Evolutionary conservation across 1,284 basidiomycete species (phyloP), one percentile per base, ranked within the genome.

Genomic region (Trametes sp.): DNA sequence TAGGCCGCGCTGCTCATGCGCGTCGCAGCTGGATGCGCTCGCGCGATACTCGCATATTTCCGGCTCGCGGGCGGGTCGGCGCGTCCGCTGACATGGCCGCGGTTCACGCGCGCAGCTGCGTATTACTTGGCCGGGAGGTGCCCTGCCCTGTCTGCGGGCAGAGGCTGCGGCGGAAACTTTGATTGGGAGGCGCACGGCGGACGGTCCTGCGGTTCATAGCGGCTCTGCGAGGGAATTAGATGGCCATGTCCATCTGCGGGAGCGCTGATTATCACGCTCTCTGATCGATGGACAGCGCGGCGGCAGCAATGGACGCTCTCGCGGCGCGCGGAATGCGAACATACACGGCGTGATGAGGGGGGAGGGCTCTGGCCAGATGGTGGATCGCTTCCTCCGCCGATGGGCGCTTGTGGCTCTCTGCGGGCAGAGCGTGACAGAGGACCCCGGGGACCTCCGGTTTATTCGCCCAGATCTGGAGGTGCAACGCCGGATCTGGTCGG

Each of bases 371-470:
- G 62, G 57, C 21, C 53, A 62, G 55, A 63, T 63, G 64, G 53
- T 60, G 48, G 42, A 62, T 61, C 58, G 57, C 53, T 57, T 64
- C 26, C 62, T 69, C 70, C 70, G 70, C 70, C 70, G 69, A 69
- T 58, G 59, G 54, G 67, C 69, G 68, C 41, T 50, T n/a, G 38
- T 8, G 6, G 54, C 45, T n/a, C 59, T 31, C 36, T 28, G 45
- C 28, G 59, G 57, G 55, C 55, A 45, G 53, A 33, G 59, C 57
- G 66, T 61, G 61, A 59, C 64, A 61, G 44, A 26, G 65, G 61
- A 52, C 70, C 70, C 69, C 69, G 42, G 68, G 61, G 61, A 72
- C 68, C 67, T 69, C 68, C 69, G 69, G 69, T 57, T 35, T 64
- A 57, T 67, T 57, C 51, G 41, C 63, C 50, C 57, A 63, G 62